Conservation (phyloP, 306 rosid species). For the Prunus dulcis region DNA sequence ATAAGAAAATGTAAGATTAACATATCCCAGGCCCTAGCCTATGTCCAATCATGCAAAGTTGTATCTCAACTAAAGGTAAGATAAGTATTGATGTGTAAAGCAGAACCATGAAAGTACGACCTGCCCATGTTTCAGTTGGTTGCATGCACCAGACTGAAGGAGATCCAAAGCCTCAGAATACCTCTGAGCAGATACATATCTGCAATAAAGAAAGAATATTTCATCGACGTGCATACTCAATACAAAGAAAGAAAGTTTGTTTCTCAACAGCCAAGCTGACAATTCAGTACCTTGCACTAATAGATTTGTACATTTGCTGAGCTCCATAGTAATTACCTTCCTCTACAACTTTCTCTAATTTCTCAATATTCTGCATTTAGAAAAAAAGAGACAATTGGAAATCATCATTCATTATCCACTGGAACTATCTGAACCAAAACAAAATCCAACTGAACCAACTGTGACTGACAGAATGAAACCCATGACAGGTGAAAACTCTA, state of each 20-base stretch:
- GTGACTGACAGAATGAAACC: neutral
- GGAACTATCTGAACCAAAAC: neutral
- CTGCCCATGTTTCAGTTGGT: slow-evolving; percentile 75
- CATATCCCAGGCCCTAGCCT: slow-evolving; percentile 13
- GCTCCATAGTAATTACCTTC: slow-evolving; percentile 89
- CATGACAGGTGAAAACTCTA: neutral
- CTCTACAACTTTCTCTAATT: slow-evolving; percentile 65
- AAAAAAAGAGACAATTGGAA: slow-evolving; percentile 5
- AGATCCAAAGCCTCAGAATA: slow-evolving; percentile 79
- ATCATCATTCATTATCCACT: neutral
- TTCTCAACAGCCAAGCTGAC: neutral
- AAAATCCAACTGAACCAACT: neutral
- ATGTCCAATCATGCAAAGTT: neutral
- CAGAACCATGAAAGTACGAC: slow-evolving; percentile 29
- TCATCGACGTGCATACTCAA: slow-evolving; percentile 24
- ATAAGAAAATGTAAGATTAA: slow-evolving; percentile 5
- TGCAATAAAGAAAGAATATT: slow-evolving; percentile 38
- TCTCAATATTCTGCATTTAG: slow-evolving; percentile 70
- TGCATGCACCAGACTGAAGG: slow-evolving; percentile 83
- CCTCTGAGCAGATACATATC: slow-evolving; percentile 76
- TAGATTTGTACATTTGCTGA: slow-evolving; percentile 93
- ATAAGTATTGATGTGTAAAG: neutral
- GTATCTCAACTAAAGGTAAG: neutral
- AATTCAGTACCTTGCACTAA: slow-evolving; percentile 64
- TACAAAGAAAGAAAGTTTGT: neutral